Evolutionary conservation across 148 eudicot genomes (phyloP).

Genomic region (Beta vulgaris): DNA sequence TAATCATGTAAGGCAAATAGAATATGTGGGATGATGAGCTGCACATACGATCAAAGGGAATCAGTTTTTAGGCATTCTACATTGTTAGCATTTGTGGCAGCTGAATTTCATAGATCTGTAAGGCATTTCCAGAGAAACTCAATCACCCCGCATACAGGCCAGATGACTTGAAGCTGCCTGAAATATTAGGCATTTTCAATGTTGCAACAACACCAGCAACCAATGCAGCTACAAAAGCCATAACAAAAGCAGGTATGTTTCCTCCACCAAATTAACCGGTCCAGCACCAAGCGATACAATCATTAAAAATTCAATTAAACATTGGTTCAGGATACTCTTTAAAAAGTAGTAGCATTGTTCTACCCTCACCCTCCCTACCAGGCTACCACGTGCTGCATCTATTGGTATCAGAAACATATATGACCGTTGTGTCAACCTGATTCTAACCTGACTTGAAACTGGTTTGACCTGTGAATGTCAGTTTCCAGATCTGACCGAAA

Average conservation of each 20-base stretch:
- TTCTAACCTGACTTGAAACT: too few species aligned
- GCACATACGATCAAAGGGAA: neutral
- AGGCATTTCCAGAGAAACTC: neutral
- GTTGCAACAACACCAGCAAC: conserved; percentile 76
- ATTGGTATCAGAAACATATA: too few species aligned
- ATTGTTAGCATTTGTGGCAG: conserved; percentile 17
- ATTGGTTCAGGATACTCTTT: neutral
- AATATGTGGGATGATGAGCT: conserved; percentile 15
- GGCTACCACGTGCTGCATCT: too few species aligned
- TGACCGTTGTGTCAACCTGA: too few species aligned
- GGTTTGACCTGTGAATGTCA: too few species aligned
- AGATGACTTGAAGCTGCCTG: conserved; percentile 55
- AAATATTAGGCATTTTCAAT: conserved; percentile 68
- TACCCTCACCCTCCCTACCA: too few species aligned
- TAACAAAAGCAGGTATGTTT: conserved; percentile 82
- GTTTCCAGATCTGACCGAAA: too few species aligned
- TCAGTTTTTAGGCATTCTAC: conserved; percentile 1
- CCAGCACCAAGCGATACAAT: conserved; percentile 96
- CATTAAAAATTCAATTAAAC: conserved; percentile 45
- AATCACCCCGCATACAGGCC: conserved; percentile 86
- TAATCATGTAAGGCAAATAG: conserved; percentile 23
- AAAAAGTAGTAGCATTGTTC: neutral
- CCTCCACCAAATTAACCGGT: conserved; percentile 97
- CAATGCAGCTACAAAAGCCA: conserved; percentile 75
- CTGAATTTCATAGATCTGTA: neutral